Base-by-base conservation (phyloP, 805 yeast genomes). In the Candida saitoana region DNA sequence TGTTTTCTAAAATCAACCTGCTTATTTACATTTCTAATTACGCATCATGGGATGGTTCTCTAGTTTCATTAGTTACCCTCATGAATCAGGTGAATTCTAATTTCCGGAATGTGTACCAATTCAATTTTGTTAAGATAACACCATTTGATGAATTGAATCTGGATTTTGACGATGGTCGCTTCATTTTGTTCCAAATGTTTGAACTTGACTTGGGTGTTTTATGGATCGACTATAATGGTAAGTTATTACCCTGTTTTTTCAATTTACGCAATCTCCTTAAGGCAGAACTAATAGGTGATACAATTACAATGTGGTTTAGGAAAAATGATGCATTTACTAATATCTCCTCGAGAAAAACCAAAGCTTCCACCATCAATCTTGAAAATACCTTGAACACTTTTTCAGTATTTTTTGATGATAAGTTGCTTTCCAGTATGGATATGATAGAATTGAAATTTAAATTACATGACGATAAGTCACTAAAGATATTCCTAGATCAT, bases 51-150 rank as follows among this genome's bases (percentile, higher is more conserved):
- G 18, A 15, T n/a, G 42, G 42, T 4, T 48, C 49, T 2, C 34
- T 38, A 19, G 17, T 24, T 9, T 35, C 42, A 2, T 24, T 36
- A 9, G 24, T 47, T 17, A 18, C 8, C 3, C 44, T 37, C 34
- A 36, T 45, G 19, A 22, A 29, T 14, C 16, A 17, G 4, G 8
- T 36, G 8, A 45, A 45, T 19, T 38, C 35, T 17, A 32, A 33
- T 18, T 45, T 45, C 35, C 39, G 22, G 11, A 49, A 49, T 32
- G 33, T 49, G 20, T 43, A 39, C 19, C 53, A 47, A 36, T 34
- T 49, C 30, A 32, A n/a, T 9, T 31, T 9, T 6, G 15, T 43
- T 16, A 36, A 33, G n/a, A 34, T 30, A 17, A 36, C 36, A 16
- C 31, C 29, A 17, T 22, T 29, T 24, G 33, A 12, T 3, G 15